These are phyloP conservation scores for Syzygium oleosum DNA, from an alignment of 345 rosid genomes.

Conservation along the genomic window DNA sequence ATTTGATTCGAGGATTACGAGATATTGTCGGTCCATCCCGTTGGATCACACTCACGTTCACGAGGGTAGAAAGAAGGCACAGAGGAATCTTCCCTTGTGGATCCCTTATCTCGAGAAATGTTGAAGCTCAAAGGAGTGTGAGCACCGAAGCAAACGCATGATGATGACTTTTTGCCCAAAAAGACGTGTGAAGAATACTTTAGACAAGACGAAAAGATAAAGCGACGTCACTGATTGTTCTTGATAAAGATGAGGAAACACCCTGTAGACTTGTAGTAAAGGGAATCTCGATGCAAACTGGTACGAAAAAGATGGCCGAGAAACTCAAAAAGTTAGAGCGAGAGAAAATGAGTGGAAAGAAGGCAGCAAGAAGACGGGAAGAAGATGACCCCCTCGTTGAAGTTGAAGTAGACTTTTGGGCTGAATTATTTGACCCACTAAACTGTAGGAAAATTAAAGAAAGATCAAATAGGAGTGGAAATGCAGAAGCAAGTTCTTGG, in stretches of 20 bases:
- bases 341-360: not conserved
- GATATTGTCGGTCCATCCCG: too few species aligned
- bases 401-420: not conserved
- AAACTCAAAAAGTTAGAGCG: not conserved
- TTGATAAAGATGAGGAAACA: not conserved
- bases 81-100: too few species aligned
- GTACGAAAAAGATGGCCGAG: not conserved
- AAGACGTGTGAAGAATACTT: too few species aligned
- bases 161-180: too few species aligned
- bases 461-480: too few species aligned
- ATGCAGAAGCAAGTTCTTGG: too few species aligned
- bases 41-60: too few species aligned
- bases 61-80: too few species aligned
- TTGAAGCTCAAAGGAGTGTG: too few species aligned
- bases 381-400: not conserved
- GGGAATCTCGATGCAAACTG: not conserved
- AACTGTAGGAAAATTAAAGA: not conserved
- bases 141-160: not conserved
- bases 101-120: too few species aligned
- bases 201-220: not conserved
- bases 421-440: not conserved
- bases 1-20: not conserved
- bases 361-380: not conserved
- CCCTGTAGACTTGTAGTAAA: not conserved
- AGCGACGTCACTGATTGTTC: not conserved